These are phyloP conservation scores for Digitaria exilis DNA, from an alignment of 202 grass and related monocot species.

Conservation along the genomic window DNA sequence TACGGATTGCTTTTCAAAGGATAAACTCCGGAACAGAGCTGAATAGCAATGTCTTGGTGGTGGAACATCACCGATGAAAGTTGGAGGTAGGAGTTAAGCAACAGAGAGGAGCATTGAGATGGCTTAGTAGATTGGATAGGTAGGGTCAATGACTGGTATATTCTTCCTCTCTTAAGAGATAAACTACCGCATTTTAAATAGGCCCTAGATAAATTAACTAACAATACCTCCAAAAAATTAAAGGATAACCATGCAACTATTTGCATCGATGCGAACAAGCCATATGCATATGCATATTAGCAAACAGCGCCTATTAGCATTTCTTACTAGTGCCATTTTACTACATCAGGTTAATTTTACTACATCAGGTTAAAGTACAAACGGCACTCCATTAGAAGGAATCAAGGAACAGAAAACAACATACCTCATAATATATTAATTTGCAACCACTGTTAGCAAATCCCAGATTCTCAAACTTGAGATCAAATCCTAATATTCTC, in stretches of 20 bases:
- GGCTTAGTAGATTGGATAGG: background rate
- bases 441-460: constrained; percentile 53
- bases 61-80: background rate
- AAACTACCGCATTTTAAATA: background rate
- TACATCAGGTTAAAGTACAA: background rate
- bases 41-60: background rate
- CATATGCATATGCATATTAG: background rate
- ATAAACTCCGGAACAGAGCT: background rate
- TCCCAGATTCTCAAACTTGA: constrained; percentile 51
- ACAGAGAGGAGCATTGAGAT: background rate
- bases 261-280: background rate
- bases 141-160: background rate
- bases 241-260: background rate
- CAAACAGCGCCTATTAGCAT: background rate
- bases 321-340: background rate
- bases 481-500: constrained; percentile 63
- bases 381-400: constrained; percentile 4
- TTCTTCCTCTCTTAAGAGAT: background rate
- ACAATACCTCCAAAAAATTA: background rate
- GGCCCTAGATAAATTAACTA: background rate
- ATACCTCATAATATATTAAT: constrained; percentile 87
- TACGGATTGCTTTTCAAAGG: background rate
- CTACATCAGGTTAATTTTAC: too few species aligned
- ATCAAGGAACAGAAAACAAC: background rate
- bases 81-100: background rate